Evolutionary conservation across 2,329 filamentous ascomycete species (phyloP), one percentile per base, ranked within the genome.

Genomic region (Graphium sp.): DNA sequence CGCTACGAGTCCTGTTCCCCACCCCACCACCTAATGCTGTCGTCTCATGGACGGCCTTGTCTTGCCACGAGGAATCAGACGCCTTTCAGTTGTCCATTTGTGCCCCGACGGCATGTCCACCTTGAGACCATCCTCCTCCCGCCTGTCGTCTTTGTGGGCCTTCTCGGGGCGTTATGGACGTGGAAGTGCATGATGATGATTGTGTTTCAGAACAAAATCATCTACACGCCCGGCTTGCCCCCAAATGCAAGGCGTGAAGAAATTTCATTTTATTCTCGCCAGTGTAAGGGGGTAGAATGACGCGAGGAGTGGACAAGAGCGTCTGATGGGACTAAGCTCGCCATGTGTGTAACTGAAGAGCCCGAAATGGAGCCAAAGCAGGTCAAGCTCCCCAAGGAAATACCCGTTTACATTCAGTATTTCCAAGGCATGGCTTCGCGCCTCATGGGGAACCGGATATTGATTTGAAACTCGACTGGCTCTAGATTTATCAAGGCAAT

Each of bases 181-280:
- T 71, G 65, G 59, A 73, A 74, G 43, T 83, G 77, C 43, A 48
- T 71, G 30, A 79, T 82, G 71, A 69, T 84, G 53, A 58, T 87
- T 17, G 39, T 78, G 5, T 78, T 84, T 44, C 80, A 85, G 50
- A 81, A 85, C 43, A 75, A 76, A 44, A 81, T 85, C 43, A 77
- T 85, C 34, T 85, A 84, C 50, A 82, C 83, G 56, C 76, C 79
- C 0, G 76, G 74, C 25, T 51, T 84, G 28, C 77, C 78, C 12
- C 78, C 78, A 3, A 76, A 76, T 41, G 61, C 78, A 0, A 62
- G 77, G 11, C 59, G 62, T 15, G 74, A 84, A 52, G 70, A 53
- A 32, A 74, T 85, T 21, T 52, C 55, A 4, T 68, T 78, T 39
- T 83, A 80, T 43, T 54, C 55, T 16, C 45, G 47, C 4, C 56